These are phyloP conservation scores for Pythium angustatum DNA, from an alignment of 352 stramenopile genomes.

Conservation along the genomic window DNA sequence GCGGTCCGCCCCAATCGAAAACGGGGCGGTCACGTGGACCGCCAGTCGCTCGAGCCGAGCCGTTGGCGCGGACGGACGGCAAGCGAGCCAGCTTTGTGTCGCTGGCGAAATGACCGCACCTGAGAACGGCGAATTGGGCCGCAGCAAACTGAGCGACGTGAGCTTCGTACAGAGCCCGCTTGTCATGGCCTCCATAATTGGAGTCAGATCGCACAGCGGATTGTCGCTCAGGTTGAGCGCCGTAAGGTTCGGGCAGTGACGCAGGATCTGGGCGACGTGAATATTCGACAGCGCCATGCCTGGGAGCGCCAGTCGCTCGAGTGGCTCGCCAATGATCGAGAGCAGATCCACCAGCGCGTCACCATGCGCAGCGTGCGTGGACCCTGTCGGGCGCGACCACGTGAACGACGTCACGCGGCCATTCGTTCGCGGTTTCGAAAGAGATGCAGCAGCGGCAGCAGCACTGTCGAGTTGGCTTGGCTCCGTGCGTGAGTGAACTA, in stretches of 20 bases:
- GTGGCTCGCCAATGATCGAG: background rate
- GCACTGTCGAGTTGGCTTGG: background rate
- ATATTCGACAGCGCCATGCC: background rate
- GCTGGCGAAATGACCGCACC: background rate
- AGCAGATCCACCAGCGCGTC: background rate
- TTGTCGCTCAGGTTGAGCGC: slow-evolving; percentile 1
- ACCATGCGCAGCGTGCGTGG: background rate
- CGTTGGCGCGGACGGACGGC: too few relatives aligned
- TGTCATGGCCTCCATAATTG: background rate
- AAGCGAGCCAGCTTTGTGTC: background rate
- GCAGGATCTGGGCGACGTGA: background rate
- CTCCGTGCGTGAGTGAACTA: background rate
- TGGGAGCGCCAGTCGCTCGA: background rate
- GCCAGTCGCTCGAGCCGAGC: background rate
- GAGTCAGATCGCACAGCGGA: background rate
- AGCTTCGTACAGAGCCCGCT: background rate
- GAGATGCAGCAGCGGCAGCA: too few relatives aligned
- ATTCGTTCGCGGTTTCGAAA: too few relatives aligned
- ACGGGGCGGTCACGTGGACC: background rate
- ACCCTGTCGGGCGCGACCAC: background rate
- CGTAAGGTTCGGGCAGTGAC: background rate
- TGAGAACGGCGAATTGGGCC: background rate
- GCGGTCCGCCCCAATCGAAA: background rate
- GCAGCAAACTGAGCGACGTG: slow-evolving; percentile 1
- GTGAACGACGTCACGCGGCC: background rate